A percentile compares a stretch with the other conserved stretches of the same genome.
phyloP scores from a whole-genome alignment of 2,329 filamentous ascomycete species.

The Alternaria gansuensis region DNA sequence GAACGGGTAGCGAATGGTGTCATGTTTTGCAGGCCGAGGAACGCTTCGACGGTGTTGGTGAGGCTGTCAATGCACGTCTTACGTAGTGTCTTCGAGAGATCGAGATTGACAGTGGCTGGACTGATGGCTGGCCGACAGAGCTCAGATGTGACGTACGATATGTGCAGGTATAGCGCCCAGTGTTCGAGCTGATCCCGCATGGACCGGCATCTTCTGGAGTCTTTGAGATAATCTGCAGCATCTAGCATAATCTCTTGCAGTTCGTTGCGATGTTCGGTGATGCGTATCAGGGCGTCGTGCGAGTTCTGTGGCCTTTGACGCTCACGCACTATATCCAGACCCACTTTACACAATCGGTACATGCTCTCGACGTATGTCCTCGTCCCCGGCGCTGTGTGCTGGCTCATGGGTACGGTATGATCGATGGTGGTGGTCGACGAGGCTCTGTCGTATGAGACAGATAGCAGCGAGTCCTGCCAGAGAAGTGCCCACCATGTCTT shows the following conservation, averaged over 20 bases:
- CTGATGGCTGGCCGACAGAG: constrained; percentile 69
- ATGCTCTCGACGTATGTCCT: constrained; percentile 67
- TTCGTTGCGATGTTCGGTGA: constrained; percentile 65
- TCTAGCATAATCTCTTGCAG: constrained; percentile 67
- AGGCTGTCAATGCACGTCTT: constrained; percentile 65
- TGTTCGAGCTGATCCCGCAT: constrained; percentile 66
- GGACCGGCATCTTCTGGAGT: constrained; percentile 59
- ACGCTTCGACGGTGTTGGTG: constrained; percentile 66
- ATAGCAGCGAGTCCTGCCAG: constrained; percentile 71
- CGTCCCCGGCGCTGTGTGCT: constrained; percentile 58
- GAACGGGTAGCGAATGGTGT: constrained; percentile 56
- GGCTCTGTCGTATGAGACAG: constrained; percentile 69
- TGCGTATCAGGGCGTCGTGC: constrained; percentile 63
- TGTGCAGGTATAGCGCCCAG: constrained; percentile 68
- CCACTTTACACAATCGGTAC: constrained; percentile 65
- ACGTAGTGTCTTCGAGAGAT: constrained; percentile 59
- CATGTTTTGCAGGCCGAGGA: constrained; percentile 66
- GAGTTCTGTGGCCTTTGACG: constrained; percentile 64
- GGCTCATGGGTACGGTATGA: constrained; percentile 52
- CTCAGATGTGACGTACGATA: constrained; percentile 69
- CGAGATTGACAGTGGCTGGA: constrained; percentile 56
- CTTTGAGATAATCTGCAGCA: constrained; percentile 65
- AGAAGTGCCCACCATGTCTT: constrained; percentile 67
- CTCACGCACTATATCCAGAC: constrained; percentile 68
- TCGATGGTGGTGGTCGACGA: constrained; percentile 66